phyloP scores from a whole-genome alignment of 31 red algal species.

The Asparagopsis taxiformis region DNA sequence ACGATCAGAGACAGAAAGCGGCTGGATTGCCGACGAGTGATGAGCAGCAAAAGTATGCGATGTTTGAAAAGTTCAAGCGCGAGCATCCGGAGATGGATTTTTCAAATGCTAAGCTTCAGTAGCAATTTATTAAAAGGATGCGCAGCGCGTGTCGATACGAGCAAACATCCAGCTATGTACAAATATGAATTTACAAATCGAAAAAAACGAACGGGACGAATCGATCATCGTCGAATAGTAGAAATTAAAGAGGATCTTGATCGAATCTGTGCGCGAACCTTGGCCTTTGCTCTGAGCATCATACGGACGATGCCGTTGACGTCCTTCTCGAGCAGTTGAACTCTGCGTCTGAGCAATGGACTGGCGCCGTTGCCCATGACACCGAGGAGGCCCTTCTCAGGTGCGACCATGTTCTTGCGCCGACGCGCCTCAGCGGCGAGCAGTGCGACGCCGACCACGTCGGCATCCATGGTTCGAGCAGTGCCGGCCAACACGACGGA shows the following conservation, averaged over 20 bases:
- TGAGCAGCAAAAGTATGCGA: conserved; percentile 55
- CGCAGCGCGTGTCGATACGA: background rate
- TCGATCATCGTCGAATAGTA: background rate
- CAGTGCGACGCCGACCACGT: conserved; percentile 54
- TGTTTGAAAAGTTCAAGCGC: conserved; percentile 73
- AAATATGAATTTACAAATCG: background rate
- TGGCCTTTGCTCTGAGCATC: conserved; percentile 24
- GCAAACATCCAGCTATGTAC: background rate
- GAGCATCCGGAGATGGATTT: conserved; percentile 91
- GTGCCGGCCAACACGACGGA: conserved; percentile 43
- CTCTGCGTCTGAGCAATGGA: conserved; percentile 13
- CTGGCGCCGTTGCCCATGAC: conserved; percentile 23
- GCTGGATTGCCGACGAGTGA: conserved; percentile 81
- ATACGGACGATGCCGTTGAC: conserved; percentile 37
- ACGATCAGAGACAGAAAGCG: conserved; percentile 73
- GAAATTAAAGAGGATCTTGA: background rate
- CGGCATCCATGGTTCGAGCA: conserved; percentile 31
- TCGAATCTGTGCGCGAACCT: conserved; percentile 12
- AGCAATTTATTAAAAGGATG: background rate
- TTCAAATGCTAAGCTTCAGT: conserved; percentile 62
- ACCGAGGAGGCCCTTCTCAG: conserved; percentile 20
- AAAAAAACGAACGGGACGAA: background rate
- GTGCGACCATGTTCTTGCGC: too few relatives aligned
- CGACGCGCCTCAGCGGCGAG: conserved; percentile 50
- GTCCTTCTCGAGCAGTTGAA: conserved; percentile 40